Base-by-base conservation (phyloP, 176 grass and related monocot genomes). In the Zea luxurians region DNA sequence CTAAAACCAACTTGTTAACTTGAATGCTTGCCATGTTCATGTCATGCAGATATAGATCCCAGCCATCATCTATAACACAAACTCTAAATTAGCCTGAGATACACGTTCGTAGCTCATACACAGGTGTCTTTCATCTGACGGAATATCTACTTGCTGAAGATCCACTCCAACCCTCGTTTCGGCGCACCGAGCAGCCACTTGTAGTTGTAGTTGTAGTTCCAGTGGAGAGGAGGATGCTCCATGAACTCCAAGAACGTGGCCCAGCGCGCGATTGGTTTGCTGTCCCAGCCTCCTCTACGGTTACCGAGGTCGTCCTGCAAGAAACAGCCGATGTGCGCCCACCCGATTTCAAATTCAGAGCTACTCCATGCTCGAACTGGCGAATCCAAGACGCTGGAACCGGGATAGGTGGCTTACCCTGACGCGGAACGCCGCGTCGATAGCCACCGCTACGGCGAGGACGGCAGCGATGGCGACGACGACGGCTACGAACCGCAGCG, bases 91-190 rank as follows among this genome's bases (percentile, higher is more conserved):
- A 37, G 68, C 44, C 3, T 48, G 16, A 5, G 13, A 17, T 27
- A 43, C 9, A 0, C 37, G 13, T 64, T 45, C 0, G 0, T 43
- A 7, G 50, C 55, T 59, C 55, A n/a, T 60, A 27, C 0, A 13
- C 44, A 45, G n/a, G 16, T 4, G n/a, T 4, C 17, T 66, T 80
- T 12, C 8, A 58, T 36, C 37, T 43, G 20, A 80, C 16, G 8
- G 36, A 17, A 48, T 17, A 59, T 66, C 67, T 80, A 80, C 38
- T 70, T 63, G 70, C 37, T 75, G 16, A 84, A 43, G 45, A 88
- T 55, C 75, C 80, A 61, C 4, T 70, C 50, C 8, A 87, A 2
- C 2, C 21, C 37, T 38, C 55, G 17, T 40, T 84, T 80, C 16
- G 35, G 54, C 17, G 48, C 46, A 57, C 57, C 48, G 18, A 67